phyloP scores from a whole-genome alignment of 495 filamentous ascomycete species.

The Lasiosphaeria miniovina region DNA sequence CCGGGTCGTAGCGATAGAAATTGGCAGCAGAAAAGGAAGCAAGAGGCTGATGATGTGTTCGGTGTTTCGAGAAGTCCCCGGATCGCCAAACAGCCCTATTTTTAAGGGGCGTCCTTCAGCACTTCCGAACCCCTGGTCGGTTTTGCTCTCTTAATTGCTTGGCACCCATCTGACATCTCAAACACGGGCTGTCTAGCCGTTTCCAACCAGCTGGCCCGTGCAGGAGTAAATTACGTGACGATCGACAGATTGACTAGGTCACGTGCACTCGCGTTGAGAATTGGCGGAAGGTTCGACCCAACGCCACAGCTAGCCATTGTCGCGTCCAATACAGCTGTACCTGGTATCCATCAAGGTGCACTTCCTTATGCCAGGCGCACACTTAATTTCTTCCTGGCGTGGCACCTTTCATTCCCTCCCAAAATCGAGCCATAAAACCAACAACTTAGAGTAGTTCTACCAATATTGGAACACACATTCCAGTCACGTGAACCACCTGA shows the following conservation, averaged over 20 bases:
- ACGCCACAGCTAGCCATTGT: too few relatives aligned
- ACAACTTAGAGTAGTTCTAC: too few relatives aligned
- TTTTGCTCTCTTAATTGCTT: neutral
- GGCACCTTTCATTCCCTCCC: too few relatives aligned
- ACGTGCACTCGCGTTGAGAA: neutral
- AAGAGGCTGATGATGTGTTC: neutral
- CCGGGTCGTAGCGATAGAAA: neutral
- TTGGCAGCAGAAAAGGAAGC: neutral
- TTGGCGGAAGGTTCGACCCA: too few relatives aligned
- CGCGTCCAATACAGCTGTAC: too few relatives aligned
- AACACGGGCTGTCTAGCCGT: neutral
- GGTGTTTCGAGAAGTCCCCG: neutral
- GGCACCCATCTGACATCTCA: neutral
- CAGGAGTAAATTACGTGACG: neutral
- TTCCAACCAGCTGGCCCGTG: neutral
- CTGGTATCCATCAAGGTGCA: too few relatives aligned
- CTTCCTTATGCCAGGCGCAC: too few relatives aligned
- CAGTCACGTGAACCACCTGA: too few relatives aligned
- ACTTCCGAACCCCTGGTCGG: neutral
- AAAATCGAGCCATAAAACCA: too few relatives aligned
- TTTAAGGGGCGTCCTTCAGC: neutral
- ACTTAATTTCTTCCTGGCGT: too few relatives aligned
- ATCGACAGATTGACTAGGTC: neutral
- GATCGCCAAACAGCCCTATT: neutral
- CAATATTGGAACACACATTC: too few relatives aligned